Evolutionary conservation across 164 flowering plant species (phyloP).

Genomic region (Magnolia changhungtana): DNA sequence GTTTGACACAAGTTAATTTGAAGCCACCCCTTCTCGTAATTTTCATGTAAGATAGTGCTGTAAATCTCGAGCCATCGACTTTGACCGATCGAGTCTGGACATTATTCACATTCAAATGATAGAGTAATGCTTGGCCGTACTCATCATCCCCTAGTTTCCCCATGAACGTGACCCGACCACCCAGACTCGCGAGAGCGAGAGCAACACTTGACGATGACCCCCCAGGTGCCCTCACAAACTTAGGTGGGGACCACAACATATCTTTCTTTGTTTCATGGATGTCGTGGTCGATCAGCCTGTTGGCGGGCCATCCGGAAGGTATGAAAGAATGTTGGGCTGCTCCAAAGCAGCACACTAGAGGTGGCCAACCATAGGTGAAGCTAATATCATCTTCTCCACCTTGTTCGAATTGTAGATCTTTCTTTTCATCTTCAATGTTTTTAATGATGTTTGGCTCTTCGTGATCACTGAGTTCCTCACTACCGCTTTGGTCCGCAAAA

Average conservation of each 20-base stretch:
- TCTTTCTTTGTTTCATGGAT: conserved; percentile 64
- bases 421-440: conserved; percentile 34
- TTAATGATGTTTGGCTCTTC: conserved; percentile 25
- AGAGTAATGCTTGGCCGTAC: conserved; percentile 67
- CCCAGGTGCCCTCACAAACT: conserved; percentile 70
- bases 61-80: conserved; percentile 47
- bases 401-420: conserved; percentile 34
- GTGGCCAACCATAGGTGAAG: conserved; percentile 79
- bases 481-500: conserved; percentile 34
- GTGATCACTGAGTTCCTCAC: conserved; percentile 29
- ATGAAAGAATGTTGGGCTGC: conserved; percentile 81
- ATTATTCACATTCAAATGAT: conserved; percentile 53
- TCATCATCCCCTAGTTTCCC: conserved; percentile 90
- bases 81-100: conserved; percentile 75
- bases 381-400: conserved; percentile 70
- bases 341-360: conserved; percentile 95
- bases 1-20: conserved; percentile 48
- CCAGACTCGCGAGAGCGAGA: conserved; percentile 67
- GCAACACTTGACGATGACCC: conserved; percentile 73
- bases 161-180: conserved; percentile 91
- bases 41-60: conserved; percentile 57
- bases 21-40: conserved; percentile 60
- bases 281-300: conserved; percentile 72
- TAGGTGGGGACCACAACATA: conserved; percentile 61
- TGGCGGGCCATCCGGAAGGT: conserved; percentile 83